Percentiles rank a stretch among this genome's conserved stretches.
Evolutionary conservation across 306 rosid species (phyloP).

Genomic region (Acacia crassicarpa): DNA sequence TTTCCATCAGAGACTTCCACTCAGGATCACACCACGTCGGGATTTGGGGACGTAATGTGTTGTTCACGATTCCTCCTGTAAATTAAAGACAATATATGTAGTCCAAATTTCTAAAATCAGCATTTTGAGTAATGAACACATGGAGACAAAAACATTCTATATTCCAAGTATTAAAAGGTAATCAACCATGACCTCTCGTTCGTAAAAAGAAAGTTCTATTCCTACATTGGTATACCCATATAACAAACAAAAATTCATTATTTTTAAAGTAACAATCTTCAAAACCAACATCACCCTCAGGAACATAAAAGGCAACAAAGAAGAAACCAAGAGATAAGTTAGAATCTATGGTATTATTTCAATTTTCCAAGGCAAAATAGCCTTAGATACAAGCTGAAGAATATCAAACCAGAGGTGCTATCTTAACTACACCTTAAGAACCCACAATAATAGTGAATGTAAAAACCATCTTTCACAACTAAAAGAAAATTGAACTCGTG

Average conservation of each 20-base stretch:
- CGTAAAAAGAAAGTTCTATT: background rate
- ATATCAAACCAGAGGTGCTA: too few relatives aligned
- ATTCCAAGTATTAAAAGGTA: background rate
- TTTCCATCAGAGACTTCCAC: conserved; percentile 96
- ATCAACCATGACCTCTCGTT: background rate
- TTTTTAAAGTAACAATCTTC: background rate
- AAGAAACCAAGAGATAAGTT: too few relatives aligned
- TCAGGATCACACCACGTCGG: conserved; percentile 99
- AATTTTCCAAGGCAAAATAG: too few relatives aligned
- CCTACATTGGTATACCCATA: background rate
- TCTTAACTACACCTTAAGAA: too few relatives aligned
- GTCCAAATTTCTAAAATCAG: background rate
- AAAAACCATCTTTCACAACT: too few relatives aligned
- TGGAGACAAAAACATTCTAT: background rate
- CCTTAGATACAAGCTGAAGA: too few relatives aligned
- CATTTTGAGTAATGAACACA: background rate
- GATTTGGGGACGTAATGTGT: conserved; percentile 81
- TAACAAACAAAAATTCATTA: background rate
- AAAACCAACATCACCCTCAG: background rate
- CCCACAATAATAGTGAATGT: too few relatives aligned
- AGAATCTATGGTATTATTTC: too few relatives aligned
- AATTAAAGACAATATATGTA: conserved; percentile 23
- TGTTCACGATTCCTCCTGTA: conserved; percentile 96
- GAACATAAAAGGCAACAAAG: background rate
- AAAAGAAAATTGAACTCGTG: too few relatives aligned